A percentile compares a stretch with the other conserved stretches of the same genome.
These are phyloP conservation scores for Cladophialophora chaetospira DNA, from an alignment of 2,329 filamentous ascomycete species.

Conservation along the genomic window DNA sequence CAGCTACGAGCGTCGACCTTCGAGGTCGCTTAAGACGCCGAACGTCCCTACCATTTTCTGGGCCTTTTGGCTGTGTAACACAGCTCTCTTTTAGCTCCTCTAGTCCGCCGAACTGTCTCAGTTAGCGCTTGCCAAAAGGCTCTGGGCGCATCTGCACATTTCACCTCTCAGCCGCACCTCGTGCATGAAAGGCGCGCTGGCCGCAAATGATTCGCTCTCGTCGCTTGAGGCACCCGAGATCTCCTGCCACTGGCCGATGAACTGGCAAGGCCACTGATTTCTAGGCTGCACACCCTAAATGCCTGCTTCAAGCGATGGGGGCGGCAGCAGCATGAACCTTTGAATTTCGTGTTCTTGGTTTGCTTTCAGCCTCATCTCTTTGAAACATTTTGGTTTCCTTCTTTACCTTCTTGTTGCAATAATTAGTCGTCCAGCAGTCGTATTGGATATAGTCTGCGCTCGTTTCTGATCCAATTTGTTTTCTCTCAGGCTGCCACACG, in stretches of 20 bases:
- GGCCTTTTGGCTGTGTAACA: neutral
- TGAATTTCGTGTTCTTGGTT: neutral
- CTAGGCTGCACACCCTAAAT: neutral
- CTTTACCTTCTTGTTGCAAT: neutral
- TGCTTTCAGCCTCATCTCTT: neutral
- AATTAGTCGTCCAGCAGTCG: neutral
- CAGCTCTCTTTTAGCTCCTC: neutral
- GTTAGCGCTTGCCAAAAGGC: neutral
- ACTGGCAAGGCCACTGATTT: neutral
- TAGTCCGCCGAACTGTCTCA: neutral
- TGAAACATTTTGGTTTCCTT: neutral
- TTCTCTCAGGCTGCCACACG: slow-evolving; percentile 8
- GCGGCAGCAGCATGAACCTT: neutral
- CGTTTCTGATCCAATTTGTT: neutral
- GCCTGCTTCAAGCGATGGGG: neutral
- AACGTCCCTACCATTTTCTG: neutral
- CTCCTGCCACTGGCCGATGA: neutral
- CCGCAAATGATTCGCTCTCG: neutral
- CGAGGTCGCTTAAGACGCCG: neutral
- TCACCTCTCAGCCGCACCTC: neutral
- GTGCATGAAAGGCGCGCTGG: neutral
- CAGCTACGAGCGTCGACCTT: too few relatives aligned
- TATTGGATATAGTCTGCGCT: neutral
- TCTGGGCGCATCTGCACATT: neutral
- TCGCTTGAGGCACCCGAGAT: neutral